A percentile compares a stretch with the other conserved stretches of the same genome.
Conservation (phyloP, 495 filamentous ascomycete species). For the Trichoderma orchidacearum region DNA sequence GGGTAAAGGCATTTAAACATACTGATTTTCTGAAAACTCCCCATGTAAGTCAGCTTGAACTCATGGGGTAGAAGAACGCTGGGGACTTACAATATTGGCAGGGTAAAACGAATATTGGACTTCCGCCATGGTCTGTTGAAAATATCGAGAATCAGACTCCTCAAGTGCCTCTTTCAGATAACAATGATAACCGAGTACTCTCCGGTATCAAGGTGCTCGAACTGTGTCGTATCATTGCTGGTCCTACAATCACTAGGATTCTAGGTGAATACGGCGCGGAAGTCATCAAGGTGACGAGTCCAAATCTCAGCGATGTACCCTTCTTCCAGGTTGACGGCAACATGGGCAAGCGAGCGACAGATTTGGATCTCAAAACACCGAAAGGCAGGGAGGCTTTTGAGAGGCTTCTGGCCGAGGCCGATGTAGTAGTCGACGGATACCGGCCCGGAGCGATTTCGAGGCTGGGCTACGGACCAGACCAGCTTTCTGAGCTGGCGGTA, state of each 20-base stretch:
- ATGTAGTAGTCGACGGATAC: slow-evolving; percentile 53
- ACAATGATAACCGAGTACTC: slow-evolving; percentile 28
- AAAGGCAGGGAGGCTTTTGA: slow-evolving; percentile 40
- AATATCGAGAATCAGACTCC: slow-evolving; percentile 10
- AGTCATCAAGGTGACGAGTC: slow-evolving; percentile 59
- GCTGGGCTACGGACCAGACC: slow-evolving; percentile 47
- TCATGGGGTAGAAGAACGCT: not conserved
- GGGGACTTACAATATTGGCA: not conserved
- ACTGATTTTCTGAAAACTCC: slow-evolving; percentile 48
- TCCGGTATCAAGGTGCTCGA: slow-evolving; percentile 47
- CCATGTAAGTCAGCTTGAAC: slow-evolving; percentile 20
- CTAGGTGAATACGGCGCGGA: slow-evolving; percentile 55
- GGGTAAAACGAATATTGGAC: slow-evolving; percentile 16
- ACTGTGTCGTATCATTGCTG: slow-evolving; percentile 51
- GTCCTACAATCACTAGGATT: slow-evolving; percentile 50
- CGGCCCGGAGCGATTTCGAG: slow-evolving; percentile 50
- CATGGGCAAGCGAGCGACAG: slow-evolving; percentile 44
- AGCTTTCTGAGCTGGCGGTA: slow-evolving; percentile 35
- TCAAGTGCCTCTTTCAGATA: slow-evolving; percentile 38
- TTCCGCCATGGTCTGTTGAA: slow-evolving; percentile 14
- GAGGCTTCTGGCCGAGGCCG: slow-evolving; percentile 41
- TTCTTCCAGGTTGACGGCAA: slow-evolving; percentile 76
- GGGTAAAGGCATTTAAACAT: slow-evolving; percentile 50
- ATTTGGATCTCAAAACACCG: slow-evolving; percentile 42
- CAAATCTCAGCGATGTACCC: slow-evolving; percentile 54